Percentiles rank a stretch among this genome's conserved stretches.
These are phyloP conservation scores for Phanerochaete sordida DNA, from an alignment of 768 basidiomycete species.

Conservation along the genomic window DNA sequence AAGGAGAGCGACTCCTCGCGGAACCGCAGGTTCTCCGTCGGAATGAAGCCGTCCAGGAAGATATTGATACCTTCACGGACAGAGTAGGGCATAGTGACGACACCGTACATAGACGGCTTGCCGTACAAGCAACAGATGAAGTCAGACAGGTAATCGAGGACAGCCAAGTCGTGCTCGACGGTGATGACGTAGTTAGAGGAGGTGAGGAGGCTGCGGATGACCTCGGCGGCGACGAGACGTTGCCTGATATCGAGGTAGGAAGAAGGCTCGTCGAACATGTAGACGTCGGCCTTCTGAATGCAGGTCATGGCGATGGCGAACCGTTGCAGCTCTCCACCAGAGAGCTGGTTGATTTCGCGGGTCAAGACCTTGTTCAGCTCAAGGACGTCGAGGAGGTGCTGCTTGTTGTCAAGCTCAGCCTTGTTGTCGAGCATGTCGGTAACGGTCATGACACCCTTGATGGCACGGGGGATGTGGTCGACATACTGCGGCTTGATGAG, in stretches of 20 bases:
- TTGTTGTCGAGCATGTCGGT: constrained; percentile 91
- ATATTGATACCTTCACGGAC: constrained; percentile 99
- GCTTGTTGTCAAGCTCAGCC: constrained; percentile 84
- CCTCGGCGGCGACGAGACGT: constrained; percentile 90
- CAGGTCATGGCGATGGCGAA: constrained; percentile 99
- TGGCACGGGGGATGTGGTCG: constrained; percentile 95
- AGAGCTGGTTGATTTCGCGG: constrained; percentile 81
- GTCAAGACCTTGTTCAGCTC: constrained; percentile 85
- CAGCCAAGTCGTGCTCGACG: constrained; percentile 98
- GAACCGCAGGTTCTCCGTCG: constrained; percentile 98
- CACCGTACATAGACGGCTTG: constrained; percentile 95
- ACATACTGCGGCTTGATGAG: constrained; percentile 99
- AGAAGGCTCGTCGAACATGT: constrained; percentile 99
- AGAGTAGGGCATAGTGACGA: constrained; percentile 98
- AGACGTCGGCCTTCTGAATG: constrained; percentile 95
- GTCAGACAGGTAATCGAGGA: constrained; percentile 97
- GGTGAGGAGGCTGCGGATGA: constrained; percentile 82
- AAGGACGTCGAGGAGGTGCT: constrained; percentile 79
- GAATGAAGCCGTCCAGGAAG: constrained; percentile 98
- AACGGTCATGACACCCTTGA: constrained; percentile 88
- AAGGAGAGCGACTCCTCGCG: constrained; percentile 93
- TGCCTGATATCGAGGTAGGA: constrained; percentile 97
- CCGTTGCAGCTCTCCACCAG: constrained; percentile 95
- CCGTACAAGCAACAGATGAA: constrained; percentile 98
- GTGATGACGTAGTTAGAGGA: constrained; percentile 92